phyloP scores from a whole-genome alignment of 805 yeast genomes.

The Pichia eremophila region DNA sequence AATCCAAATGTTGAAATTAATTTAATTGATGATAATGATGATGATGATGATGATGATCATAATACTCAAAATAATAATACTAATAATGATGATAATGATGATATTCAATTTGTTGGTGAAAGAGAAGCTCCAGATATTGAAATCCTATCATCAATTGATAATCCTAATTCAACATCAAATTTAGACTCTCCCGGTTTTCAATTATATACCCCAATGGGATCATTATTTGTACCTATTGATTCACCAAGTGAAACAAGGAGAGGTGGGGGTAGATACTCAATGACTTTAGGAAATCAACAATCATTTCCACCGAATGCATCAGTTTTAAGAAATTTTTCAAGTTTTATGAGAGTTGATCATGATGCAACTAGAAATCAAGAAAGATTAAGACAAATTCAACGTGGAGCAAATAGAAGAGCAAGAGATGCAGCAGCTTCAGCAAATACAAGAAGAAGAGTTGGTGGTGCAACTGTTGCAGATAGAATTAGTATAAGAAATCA shows the following conservation, averaged over 20 bases:
- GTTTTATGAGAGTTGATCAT: not conserved
- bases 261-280: not conserved
- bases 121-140: constrained; percentile 11
- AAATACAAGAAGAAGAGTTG: not conserved
- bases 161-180: not conserved
- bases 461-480: not conserved
- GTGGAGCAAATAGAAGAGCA: constrained; percentile 1
- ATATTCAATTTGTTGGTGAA: constrained; percentile 18
- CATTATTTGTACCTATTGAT: constrained; percentile 2
- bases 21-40: not conserved
- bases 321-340: not conserved
- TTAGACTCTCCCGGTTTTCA: not conserved
- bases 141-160: constrained; percentile 1
- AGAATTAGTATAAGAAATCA: not conserved
- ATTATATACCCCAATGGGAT: constrained; percentile 4
- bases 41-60: not conserved
- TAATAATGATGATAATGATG: constrained; percentile 13
- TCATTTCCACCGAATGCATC: not conserved
- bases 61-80: not conserved
- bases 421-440: not conserved
- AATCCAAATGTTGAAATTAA: not conserved
- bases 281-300: not conserved
- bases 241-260: constrained; percentile 1
- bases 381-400: not conserved
- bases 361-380: not conserved